A percentile compares a stretch with the other conserved stretches of the same genome.
These are phyloP conservation scores for Dendrocalamus sinicus DNA, from an alignment of 176 grass and related monocot genomes.

Conservation along the genomic window DNA sequence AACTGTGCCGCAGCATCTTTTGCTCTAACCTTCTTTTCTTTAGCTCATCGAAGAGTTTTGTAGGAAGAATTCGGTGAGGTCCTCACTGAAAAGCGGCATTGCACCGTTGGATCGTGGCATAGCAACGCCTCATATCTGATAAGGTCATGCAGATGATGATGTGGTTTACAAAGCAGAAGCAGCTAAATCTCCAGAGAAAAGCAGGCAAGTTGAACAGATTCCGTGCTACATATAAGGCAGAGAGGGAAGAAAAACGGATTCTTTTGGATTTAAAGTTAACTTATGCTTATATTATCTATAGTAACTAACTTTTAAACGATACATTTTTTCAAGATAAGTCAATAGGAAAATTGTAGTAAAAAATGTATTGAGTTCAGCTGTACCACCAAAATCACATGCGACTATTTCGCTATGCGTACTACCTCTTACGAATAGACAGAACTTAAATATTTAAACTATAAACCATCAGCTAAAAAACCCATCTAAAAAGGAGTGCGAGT, in stretches of 20 bases:
- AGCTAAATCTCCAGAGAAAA: conserved; percentile 52
- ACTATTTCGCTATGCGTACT: too few relatives aligned
- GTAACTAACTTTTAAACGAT: too few relatives aligned
- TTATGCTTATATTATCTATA: too few relatives aligned
- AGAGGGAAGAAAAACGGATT: background rate
- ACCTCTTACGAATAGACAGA: too few relatives aligned
- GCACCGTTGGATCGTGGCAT: conserved; percentile 47
- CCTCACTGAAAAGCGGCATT: conserved; percentile 41
- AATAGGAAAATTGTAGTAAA: too few relatives aligned
- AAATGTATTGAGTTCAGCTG: too few relatives aligned
- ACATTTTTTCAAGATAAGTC: too few relatives aligned
- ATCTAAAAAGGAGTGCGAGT: background rate
- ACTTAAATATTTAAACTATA: too few relatives aligned
- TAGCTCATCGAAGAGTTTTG: conserved; percentile 17
- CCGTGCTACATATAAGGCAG: conserved; percentile 41
- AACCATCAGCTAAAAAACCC: too few relatives aligned
- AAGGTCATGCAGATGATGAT: conserved; percentile 18
- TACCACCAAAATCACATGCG: too few relatives aligned
- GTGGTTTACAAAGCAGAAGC: conserved; percentile 39
- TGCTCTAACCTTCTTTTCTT: conserved; percentile 36
- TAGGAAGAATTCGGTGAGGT: conserved; percentile 15
- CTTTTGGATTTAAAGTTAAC: too few relatives aligned
- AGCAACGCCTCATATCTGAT: conserved; percentile 48
- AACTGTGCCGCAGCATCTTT: conserved; percentile 38
- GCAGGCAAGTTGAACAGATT: conserved; percentile 51